Evolutionary conservation across 2,329 filamentous ascomycete species (phyloP), one percentile per base, ranked within the genome.

Genomic region (Fusarium odoratissimum): DNA sequence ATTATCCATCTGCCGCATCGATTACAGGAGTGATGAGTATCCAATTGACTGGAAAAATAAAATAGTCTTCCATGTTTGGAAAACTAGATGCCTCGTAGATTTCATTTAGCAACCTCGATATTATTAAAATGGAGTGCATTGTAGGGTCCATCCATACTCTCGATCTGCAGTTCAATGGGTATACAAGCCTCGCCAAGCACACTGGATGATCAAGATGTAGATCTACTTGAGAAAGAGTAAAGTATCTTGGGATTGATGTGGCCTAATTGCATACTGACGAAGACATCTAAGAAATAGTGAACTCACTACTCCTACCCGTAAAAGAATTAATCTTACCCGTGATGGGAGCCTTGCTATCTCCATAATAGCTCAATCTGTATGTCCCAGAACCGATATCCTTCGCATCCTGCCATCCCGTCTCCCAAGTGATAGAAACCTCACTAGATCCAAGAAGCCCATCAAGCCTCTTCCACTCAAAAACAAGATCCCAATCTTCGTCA

Each of bases 401-500:
- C 0, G 41, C 64, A 60, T 66, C 31, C 7, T 66, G 38, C 64
- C 64, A 67, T 0, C 51, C 61, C 0, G 61, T 66, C 12, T 67
- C 64, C 64, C 64, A 67, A 0, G 38, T 38, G 0, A 67, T 51
- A 16, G 31, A 1, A 6, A 67, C 64, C 23, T 67, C 51, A 11
- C 64, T 67, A 0, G 64, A 51, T 0, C 64, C 64, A 9, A 66
- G 64, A 0, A 67, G 2, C 1, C 64, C 64, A 21, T 67, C 61
- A 11, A 67, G n/a, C 4, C 64, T 59, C 25, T 51, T 66, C 64
- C 64, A 67, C 10, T 60, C 61, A 45, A 67, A 67, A 0, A 67
- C 33, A 4, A 67, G 33, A 40, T 67, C 64, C 64, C 64, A 67
- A 3, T 67, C 64, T 2, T 67, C 51, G 6, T 67, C 64, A 7